These are phyloP conservation scores for Stereum hirsutum DNA, from an alignment of 1,284 basidiomycete species.

Conservation along the genomic window DNA sequence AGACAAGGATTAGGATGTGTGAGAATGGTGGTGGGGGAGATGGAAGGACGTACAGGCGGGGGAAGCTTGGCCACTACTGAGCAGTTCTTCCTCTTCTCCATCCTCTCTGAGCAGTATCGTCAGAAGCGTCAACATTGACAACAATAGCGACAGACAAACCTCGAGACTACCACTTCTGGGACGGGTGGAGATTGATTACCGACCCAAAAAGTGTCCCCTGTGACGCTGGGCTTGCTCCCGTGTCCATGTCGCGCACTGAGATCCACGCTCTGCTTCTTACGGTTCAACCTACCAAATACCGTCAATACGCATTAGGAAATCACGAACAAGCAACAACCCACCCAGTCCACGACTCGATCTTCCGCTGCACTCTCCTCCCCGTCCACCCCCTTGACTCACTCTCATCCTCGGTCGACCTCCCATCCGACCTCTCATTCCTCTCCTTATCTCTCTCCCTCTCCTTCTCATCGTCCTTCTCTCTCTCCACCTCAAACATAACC, in stretches of 20 bases:
- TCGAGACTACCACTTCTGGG: conserved; percentile 26
- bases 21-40: conserved; percentile 5
- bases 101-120: conserved; percentile 18
- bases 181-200: conserved; percentile 17
- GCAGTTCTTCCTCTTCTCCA: conserved; percentile 49
- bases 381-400: conserved; percentile 24
- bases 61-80: conserved; percentile 68
- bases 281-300: conserved; percentile 17
- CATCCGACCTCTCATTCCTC: conserved; percentile 26
- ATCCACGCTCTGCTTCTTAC: conserved; percentile 30
- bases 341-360: conserved; percentile 65
- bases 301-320: not conserved
- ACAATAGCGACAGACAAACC: conserved; percentile 16
- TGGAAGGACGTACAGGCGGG: conserved; percentile 43
- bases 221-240: conserved; percentile 4
- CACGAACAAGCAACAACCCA: conserved; percentile 23
- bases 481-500: conserved; percentile 16
- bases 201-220: conserved; percentile 1
- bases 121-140: not conserved
- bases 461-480: conserved; percentile 25
- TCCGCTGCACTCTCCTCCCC: conserved; percentile 44
- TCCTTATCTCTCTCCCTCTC: conserved; percentile 21
- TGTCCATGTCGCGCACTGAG: conserved; percentile 17
- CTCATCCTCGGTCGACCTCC: conserved; percentile 27
- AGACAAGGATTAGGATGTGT: not conserved